Evolutionary conservation across 495 filamentous ascomycete genomes (phyloP).

Genomic region (Pseudevernia furfuracea): DNA sequence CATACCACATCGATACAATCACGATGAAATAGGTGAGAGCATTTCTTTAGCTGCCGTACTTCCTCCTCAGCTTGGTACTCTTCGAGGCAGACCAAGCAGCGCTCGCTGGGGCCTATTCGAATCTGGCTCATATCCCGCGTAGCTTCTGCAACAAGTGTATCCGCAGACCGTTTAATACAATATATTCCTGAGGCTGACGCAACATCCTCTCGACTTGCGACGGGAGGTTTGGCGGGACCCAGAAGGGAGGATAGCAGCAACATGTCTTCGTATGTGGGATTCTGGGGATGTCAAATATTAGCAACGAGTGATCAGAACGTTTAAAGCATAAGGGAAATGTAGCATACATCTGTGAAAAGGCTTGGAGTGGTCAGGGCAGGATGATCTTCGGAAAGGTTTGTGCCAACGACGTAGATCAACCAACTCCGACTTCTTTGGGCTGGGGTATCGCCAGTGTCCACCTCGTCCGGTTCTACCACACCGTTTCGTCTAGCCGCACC

Average conservation of each 20-base stretch:
- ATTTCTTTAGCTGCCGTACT: constrained; percentile 55
- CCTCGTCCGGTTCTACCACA: constrained; percentile 57
- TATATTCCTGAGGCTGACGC: constrained; percentile 56
- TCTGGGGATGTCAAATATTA: constrained; percentile 34
- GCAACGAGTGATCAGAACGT: neutral
- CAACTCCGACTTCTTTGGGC: constrained; percentile 54
- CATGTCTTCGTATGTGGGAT: constrained; percentile 76
- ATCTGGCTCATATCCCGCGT: constrained; percentile 42
- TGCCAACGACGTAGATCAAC: constrained; percentile 74
- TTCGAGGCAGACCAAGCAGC: constrained; percentile 64
- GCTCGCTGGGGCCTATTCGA: constrained; percentile 48
- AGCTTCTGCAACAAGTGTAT: constrained; percentile 44
- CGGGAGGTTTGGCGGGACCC: constrained; percentile 67
- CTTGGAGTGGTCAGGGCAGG: constrained; percentile 69
- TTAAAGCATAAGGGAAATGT: neutral
- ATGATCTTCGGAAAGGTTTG: constrained; percentile 68
- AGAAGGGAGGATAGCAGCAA: constrained; percentile 62
- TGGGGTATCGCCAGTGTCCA: constrained; percentile 50
- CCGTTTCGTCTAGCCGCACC: constrained; percentile 58
- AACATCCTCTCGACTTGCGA: constrained; percentile 60
- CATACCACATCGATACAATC: constrained; percentile 72
- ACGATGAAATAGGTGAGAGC: constrained; percentile 63
- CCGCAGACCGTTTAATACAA: constrained; percentile 41
- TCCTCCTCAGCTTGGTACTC: constrained; percentile 62
- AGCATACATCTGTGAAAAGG: constrained; percentile 63